Conservation (phyloP, 805 yeast species). For the Candida caryicola region DNA sequence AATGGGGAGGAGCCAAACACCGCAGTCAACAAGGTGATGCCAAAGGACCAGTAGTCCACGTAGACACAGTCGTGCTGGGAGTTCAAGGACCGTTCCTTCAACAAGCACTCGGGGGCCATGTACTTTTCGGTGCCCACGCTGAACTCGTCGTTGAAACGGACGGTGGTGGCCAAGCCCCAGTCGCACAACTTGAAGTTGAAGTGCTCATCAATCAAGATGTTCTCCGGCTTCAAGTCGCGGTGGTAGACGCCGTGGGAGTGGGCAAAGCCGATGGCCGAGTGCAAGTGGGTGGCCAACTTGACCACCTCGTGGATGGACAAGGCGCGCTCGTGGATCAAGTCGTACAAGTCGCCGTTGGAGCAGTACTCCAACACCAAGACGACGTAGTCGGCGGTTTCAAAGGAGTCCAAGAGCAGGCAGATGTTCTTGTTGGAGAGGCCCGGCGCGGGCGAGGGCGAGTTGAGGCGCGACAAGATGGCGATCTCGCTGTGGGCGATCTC, state of each 20-base stretch:
- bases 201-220: constrained; percentile 50
- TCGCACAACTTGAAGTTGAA: constrained; percentile 57
- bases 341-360: constrained; percentile 65
- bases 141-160: constrained; percentile 26
- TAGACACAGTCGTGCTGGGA: constrained; percentile 36
- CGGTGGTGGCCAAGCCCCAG: constrained; percentile 48
- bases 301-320: constrained; percentile 11
- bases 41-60: constrained; percentile 57
- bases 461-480: constrained; percentile 33
- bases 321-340: constrained; percentile 38
- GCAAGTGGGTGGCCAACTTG: constrained; percentile 42
- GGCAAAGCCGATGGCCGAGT: constrained; percentile 49
- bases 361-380: constrained; percentile 66
- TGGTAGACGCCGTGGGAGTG: constrained; percentile 58
- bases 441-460: neutral
- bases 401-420: constrained; percentile 55
- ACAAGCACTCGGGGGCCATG: constrained; percentile 54
- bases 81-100: constrained; percentile 13
- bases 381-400: constrained; percentile 51
- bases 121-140: constrained; percentile 58
- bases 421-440: constrained; percentile 37
- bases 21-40: constrained; percentile 48
- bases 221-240: constrained; percentile 58
- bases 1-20: constrained; percentile 55
- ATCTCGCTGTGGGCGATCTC: constrained; percentile 56